phyloP scores from a whole-genome alignment of 2,329 filamentous ascomycete species.

The Stachybotrys echinatus region DNA sequence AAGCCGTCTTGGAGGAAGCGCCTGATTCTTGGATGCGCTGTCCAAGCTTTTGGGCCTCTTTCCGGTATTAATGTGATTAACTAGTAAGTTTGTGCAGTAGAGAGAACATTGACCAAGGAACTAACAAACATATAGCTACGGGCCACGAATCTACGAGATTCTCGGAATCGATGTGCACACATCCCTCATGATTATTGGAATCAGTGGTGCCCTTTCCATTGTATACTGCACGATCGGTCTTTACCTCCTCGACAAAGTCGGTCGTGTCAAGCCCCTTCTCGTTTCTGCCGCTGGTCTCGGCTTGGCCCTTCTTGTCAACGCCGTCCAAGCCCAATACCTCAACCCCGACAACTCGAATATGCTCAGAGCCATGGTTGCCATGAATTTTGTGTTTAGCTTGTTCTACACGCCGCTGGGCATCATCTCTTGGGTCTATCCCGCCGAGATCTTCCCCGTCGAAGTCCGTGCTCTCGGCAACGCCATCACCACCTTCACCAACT shows the following conservation, averaged over 20 bases:
- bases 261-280: constrained; percentile 42
- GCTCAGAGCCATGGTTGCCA: constrained; percentile 21
- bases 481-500: constrained; percentile 22
- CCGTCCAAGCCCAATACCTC: constrained; percentile 19
- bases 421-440: constrained; percentile 34
- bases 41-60: constrained; percentile 42
- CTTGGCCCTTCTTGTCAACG: constrained; percentile 20
- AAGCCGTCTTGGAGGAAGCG: constrained; percentile 38
- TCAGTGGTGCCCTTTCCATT: constrained; percentile 42
- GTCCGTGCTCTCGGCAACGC: constrained; percentile 21
- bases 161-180: constrained; percentile 37
- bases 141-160: constrained; percentile 33
- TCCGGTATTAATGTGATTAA: constrained; percentile 31
- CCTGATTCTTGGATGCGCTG: constrained; percentile 38
- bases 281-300: constrained; percentile 24
- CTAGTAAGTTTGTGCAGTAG: constrained; percentile 14
- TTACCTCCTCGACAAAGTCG: constrained; percentile 37
- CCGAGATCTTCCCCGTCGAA: constrained; percentile 33
- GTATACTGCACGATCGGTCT: constrained; percentile 42
- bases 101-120: neutral
- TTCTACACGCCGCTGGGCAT: constrained; percentile 31
- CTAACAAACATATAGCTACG: constrained; percentile 11
- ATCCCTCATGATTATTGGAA: constrained; percentile 44
- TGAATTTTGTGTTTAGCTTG: constrained; percentile 28
- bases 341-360: constrained; percentile 15